phyloP scores from a whole-genome alignment of 108 stramenopile species.

The Fragilaria crotonensis region DNA sequence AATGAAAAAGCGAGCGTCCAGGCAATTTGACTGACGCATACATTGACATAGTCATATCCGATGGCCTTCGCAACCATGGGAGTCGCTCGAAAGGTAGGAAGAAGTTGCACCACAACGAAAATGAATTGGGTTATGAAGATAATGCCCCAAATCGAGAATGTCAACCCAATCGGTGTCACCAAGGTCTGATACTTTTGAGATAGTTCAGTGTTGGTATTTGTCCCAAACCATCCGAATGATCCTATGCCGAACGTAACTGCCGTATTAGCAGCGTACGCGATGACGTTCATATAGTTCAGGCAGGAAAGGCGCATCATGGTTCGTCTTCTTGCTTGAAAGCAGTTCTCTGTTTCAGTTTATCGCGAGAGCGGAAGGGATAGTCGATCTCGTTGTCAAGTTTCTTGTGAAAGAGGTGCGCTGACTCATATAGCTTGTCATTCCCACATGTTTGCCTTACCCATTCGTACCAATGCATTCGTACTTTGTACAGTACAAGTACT shows the following conservation, averaged over 20 bases:
- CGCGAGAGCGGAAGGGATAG: too few species aligned
- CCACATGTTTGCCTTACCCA: too few species aligned
- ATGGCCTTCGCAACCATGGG: constrained; percentile 44
- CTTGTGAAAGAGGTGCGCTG: too few species aligned
- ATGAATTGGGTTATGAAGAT: constrained; percentile 65
- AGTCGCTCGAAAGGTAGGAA: constrained; percentile 12
- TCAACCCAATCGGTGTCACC: constrained; percentile 59
- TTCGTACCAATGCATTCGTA: too few species aligned
- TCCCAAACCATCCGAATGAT: constrained; percentile 20
- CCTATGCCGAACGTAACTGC: constrained; percentile 55
- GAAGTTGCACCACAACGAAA: constrained; percentile 49
- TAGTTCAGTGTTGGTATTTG: constrained; percentile 44
- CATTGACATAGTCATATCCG: constrained; percentile 44
- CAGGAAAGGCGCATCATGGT: constrained; percentile 13
- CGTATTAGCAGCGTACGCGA: constrained; percentile 57
- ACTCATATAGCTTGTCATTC: too few species aligned
- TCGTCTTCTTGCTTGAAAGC: too few species aligned
- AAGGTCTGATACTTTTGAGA: constrained; percentile 76
- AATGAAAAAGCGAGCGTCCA: constrained; percentile 69
- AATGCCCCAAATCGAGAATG: constrained; percentile 79
- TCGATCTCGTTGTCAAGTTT: too few species aligned
- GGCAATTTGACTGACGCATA: constrained; percentile 40
- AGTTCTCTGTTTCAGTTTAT: too few species aligned
- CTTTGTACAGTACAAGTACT: too few species aligned
- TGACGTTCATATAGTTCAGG: constrained; percentile 55